Evolutionary conservation across 768 basidiomycete genomes (phyloP).

Genomic region (Daedaleopsis sinensis): DNA sequence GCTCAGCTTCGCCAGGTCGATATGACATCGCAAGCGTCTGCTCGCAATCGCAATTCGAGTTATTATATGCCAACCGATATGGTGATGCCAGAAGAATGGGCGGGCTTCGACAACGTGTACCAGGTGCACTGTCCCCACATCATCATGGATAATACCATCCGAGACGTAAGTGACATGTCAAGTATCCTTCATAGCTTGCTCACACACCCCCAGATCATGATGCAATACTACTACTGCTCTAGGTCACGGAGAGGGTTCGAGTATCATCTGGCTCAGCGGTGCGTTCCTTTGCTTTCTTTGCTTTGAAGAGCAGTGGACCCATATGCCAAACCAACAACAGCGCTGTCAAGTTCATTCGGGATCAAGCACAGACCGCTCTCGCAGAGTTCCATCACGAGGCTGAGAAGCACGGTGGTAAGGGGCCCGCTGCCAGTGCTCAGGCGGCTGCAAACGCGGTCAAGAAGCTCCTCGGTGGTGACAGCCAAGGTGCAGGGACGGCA

Average conservation of each 20-base stretch:
- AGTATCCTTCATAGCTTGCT: not conserved
- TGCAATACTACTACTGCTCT: conserved; percentile 87
- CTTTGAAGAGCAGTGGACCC: not conserved
- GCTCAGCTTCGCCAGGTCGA: conserved; percentile 53
- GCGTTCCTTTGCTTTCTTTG: conserved; percentile 26
- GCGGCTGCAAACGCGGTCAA: conserved; percentile 69
- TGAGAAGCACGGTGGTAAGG: conserved; percentile 29
- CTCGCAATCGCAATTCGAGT: conserved; percentile 29
- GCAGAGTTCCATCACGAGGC: conserved; percentile 27
- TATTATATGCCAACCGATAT: conserved; percentile 72
- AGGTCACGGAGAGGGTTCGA: conserved; percentile 76
- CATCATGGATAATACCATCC: conserved; percentile 72
- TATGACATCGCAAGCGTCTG: conserved; percentile 34
- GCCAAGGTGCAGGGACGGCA: conserved; percentile 35
- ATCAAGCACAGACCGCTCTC: conserved; percentile 65
- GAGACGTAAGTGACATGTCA: conserved; percentile 61
- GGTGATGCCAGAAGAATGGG: conserved; percentile 71
- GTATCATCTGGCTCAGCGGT: conserved; percentile 89
- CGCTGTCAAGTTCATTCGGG: conserved; percentile 85
- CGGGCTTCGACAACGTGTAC: conserved; percentile 87
- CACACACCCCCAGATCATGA: conserved; percentile 65
- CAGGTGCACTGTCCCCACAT: conserved; percentile 88
- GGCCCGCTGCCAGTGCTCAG: conserved; percentile 53
- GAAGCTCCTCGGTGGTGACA: conserved; percentile 61
- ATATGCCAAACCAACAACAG: conserved; percentile 36